Percentiles rank a stretch among this genome's conserved stretches.
Evolutionary conservation across 2,329 filamentous ascomycete genomes (phyloP).

Genomic region (Cladosporium oxysporum): DNA sequence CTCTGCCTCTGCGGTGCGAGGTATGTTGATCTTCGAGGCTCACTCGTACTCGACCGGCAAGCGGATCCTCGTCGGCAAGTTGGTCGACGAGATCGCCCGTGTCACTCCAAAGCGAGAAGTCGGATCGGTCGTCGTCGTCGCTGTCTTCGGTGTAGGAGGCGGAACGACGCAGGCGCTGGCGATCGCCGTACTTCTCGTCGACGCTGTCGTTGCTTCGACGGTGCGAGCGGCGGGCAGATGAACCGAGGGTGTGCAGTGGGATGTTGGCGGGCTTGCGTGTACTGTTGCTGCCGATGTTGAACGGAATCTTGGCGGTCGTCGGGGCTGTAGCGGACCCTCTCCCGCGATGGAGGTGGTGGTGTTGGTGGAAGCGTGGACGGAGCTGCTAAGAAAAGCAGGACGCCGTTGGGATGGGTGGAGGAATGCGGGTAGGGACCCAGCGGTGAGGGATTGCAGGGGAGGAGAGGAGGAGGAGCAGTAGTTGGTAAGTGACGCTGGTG

Average conservation of each 20-base stretch:
- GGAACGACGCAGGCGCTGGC: slow-evolving; percentile 47
- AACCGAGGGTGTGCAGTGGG: slow-evolving; percentile 74
- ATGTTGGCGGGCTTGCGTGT: slow-evolving; percentile 77
- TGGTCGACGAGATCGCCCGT: slow-evolving; percentile 95
- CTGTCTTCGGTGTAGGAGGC: slow-evolving; percentile 28
- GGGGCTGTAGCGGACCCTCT: slow-evolving; percentile 47
- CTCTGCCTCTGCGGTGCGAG: slow-evolving; percentile 24
- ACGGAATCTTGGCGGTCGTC: slow-evolving; percentile 78
- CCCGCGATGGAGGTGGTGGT: slow-evolving; percentile 19
- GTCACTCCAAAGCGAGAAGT: slow-evolving; percentile 86
- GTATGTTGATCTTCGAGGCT: slow-evolving; percentile 62
- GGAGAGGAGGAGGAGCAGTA: neutral
- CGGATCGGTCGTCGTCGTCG: slow-evolving; percentile 52
- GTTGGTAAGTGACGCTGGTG: neutral
- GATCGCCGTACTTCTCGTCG: slow-evolving; percentile 53
- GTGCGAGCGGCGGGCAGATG: slow-evolving; percentile 43
- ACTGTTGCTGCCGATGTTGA: slow-evolving; percentile 49
- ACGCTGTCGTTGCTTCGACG: slow-evolving; percentile 42
- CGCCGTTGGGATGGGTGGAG: slow-evolving; percentile 17
- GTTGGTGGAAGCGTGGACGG: neutral
- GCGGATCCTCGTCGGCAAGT: slow-evolving; percentile 77
- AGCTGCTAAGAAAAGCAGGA: slow-evolving; percentile 19
- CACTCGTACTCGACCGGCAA: slow-evolving; percentile 68
- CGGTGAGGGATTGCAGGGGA: slow-evolving; percentile 15
- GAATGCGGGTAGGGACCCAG: slow-evolving; percentile 18